A percentile compares a stretch with the other conserved stretches of the same genome.
phyloP scores from a whole-genome alignment of 2,329 filamentous ascomycete species.

The Tolypocladium album region DNA sequence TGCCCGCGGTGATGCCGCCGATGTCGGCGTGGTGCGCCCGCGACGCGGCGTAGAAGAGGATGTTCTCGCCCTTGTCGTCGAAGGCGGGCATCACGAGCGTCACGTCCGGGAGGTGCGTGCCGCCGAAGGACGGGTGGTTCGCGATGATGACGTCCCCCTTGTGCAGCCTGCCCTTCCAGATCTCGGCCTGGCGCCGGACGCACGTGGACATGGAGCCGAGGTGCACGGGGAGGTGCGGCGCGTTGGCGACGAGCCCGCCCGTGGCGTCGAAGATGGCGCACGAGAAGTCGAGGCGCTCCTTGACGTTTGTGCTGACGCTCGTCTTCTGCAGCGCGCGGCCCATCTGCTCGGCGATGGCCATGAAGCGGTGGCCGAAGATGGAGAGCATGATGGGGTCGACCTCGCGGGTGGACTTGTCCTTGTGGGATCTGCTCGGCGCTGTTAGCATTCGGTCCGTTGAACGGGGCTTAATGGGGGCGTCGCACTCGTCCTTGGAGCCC shows the following conservation, averaged over 20 bases:
- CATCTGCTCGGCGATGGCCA: constrained; percentile 81
- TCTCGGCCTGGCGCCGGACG: constrained; percentile 56
- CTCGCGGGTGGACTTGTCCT: constrained; percentile 20
- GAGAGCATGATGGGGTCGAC: constrained; percentile 55
- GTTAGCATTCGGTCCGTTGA: background rate
- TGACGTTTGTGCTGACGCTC: constrained; percentile 67
- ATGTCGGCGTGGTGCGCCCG: constrained; percentile 41
- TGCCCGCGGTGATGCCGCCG: constrained; percentile 70
- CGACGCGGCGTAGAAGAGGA: constrained; percentile 45
- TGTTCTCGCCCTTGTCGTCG: constrained; percentile 40
- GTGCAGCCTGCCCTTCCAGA: constrained; percentile 44
- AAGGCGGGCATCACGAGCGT: constrained; percentile 26
- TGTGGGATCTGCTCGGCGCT: constrained; percentile 68
- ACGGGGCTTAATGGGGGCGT: too few relatives aligned
- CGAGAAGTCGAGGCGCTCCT: constrained; percentile 72
- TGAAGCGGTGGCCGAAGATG: constrained; percentile 72
- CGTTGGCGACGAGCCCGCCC: constrained; percentile 63
- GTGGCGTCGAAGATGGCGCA: constrained; percentile 69
- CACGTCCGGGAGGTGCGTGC: constrained; percentile 27
- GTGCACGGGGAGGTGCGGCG: constrained; percentile 67
- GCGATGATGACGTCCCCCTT: constrained; percentile 25
- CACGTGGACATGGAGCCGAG: constrained; percentile 71
- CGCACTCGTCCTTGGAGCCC: constrained; percentile 58
- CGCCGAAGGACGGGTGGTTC: constrained; percentile 23
- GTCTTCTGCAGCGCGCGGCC: constrained; percentile 69